Percentiles rank a stretch among this genome's conserved stretches.
Evolutionary conservation across 345 rosid species (phyloP).

Genomic region (Schrenkiella parvula): DNA sequence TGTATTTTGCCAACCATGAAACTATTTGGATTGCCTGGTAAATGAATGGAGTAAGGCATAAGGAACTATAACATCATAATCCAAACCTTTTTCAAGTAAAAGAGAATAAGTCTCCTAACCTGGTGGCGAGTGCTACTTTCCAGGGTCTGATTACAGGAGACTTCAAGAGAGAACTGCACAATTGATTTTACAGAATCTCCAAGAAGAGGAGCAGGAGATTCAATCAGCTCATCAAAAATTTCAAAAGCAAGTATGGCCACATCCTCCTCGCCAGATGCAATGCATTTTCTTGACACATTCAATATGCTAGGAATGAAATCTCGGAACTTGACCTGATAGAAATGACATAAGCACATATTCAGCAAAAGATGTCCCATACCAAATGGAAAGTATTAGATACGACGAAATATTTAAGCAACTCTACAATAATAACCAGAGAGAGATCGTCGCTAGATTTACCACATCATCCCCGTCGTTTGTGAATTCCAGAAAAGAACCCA

Average conservation of each 20-base stretch:
- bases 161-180: conserved; percentile 96
- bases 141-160: conserved; percentile 79
- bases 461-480: conserved; percentile 77
- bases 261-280: conserved; percentile 94
- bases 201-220: conserved; percentile 98
- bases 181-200: conserved; percentile 95
- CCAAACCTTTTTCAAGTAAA: neutral
- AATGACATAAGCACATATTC: neutral
- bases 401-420: neutral
- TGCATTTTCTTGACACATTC: conserved; percentile 85
- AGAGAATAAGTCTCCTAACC: conserved; percentile 42
- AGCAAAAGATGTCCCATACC: neutral
- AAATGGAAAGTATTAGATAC: neutral
- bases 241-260: conserved; percentile 97
- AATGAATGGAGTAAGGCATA: conserved; percentile 22
- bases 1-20: conserved; percentile 98
- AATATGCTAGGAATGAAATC: conserved; percentile 97
- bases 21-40: conserved; percentile 95
- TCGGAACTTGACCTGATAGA: conserved; percentile 81
- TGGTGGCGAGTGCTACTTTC: conserved; percentile 90
- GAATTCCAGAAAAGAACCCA: conserved; percentile 94
- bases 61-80: neutral
- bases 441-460: conserved; percentile 44
- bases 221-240: conserved; percentile 97
- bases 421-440: neutral